phyloP scores from a whole-genome alignment of 1,284 basidiomycete species.

The Agroathelia rolfsii region DNA sequence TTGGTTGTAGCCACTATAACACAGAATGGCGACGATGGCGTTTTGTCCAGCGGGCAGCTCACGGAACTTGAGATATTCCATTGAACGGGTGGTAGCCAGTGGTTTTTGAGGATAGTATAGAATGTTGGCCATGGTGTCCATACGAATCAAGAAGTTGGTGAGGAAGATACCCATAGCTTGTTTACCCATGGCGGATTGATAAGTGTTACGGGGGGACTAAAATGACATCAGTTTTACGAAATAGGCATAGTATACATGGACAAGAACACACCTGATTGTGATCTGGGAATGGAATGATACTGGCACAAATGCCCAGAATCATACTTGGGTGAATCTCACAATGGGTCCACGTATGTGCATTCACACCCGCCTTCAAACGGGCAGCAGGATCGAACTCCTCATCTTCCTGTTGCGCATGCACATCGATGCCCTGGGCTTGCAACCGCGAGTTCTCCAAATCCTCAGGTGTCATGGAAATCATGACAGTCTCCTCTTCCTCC shows the following conservation, averaged over 20 bases:
- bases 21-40: constrained; percentile 95
- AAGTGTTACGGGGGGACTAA: constrained; percentile 97
- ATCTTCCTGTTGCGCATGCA: constrained; percentile 50
- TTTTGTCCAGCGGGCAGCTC: constrained; percentile 98
- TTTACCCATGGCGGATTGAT: constrained; percentile 99
- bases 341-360: constrained; percentile 92
- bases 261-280: constrained; percentile 80
- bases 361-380: constrained; percentile 74
- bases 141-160: constrained; percentile 93
- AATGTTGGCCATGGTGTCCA: constrained; percentile 99
- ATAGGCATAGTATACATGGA: background rate
- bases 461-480: constrained; percentile 98
- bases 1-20: constrained; percentile 99
- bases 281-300: constrained; percentile 99
- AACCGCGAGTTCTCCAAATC: constrained; percentile 82
- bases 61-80: constrained; percentile 98
- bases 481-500: constrained; percentile 98
- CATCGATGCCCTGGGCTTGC: constrained; percentile 53
- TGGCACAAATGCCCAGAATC: constrained; percentile 97
- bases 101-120: constrained; percentile 99
- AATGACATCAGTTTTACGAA: constrained; percentile 12
- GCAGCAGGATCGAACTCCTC: constrained; percentile 80
- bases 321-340: constrained; percentile 99
- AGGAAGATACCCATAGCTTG: constrained; percentile 99
- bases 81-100: constrained; percentile 93